These are phyloP conservation scores for Phaeodactylum tricornutum DNA, from an alignment of 108 stramenopile species.

Conservation along the genomic window DNA sequence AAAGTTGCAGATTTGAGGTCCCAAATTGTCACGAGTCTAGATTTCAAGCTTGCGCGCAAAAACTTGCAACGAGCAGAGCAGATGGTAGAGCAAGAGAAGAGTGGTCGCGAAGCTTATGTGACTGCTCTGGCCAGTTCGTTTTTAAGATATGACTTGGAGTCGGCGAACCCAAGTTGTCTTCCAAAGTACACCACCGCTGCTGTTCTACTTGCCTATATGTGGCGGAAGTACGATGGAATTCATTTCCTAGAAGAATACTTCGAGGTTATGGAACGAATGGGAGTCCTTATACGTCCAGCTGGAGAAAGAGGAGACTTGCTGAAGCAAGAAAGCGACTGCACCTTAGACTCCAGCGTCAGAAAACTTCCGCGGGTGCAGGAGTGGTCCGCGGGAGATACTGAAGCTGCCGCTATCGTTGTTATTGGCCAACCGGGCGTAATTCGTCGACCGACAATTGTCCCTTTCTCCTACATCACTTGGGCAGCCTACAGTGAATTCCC, in stretches of 20 bases:
- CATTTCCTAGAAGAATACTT: neutral
- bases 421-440: neutral
- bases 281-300: neutral
- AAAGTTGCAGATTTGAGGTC: neutral
- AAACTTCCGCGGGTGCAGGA: neutral
- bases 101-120: neutral
- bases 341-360: neutral
- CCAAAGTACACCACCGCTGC: neutral
- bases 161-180: neutral
- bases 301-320: neutral
- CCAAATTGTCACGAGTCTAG: slow-evolving; percentile 5
- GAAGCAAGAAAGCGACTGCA: neutral
- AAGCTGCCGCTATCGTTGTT: neutral
- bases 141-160: neutral
- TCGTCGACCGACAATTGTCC: slow-evolving; percentile 1
- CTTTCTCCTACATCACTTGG: slow-evolving; percentile 9
- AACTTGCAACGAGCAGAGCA: slow-evolving; percentile 3
- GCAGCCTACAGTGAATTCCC: slow-evolving; percentile 11
- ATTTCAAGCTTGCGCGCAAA: slow-evolving; percentile 1
- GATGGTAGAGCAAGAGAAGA: neutral
- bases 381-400: neutral
- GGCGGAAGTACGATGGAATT: slow-evolving; percentile 7
- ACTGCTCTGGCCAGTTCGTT: neutral
- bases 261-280: neutral
- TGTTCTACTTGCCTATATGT: slow-evolving; percentile 1